Conservation (phyloP, 441 rosid species). For the Gossypium gossypioides region DNA sequence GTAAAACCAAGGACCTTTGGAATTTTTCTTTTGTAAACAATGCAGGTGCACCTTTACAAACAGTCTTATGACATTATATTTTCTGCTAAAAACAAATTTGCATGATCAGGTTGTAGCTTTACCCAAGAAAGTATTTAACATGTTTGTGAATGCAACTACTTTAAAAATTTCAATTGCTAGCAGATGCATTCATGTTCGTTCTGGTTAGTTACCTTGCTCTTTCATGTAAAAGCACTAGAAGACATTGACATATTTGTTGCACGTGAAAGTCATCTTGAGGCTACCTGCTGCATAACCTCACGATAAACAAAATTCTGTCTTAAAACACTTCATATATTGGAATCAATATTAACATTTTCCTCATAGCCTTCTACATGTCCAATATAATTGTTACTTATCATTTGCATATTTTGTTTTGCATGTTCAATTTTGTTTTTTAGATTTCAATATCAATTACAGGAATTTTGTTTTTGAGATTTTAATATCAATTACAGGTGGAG, state of each 20-base stretch:
- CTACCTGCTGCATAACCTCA: not conserved
- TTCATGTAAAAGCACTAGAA: not conserved
- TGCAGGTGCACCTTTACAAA: not conserved
- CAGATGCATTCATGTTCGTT: not conserved
- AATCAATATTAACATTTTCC: not conserved
- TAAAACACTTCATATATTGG: not conserved
- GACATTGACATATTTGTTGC: not conserved
- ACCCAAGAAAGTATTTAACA: not conserved
- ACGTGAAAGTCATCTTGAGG: not conserved
- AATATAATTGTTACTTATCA: not conserved
- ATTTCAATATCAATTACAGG: slow-evolving; percentile 31
- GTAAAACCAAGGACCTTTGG: not conserved
- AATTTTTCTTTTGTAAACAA: not conserved
- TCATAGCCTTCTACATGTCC: not conserved
- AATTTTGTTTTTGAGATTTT: slow-evolving; percentile 8
- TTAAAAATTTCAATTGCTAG: not conserved
- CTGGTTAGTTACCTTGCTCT: not conserved
- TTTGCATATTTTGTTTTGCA: not conserved
- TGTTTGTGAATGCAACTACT: not conserved
- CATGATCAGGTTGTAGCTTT: not conserved
- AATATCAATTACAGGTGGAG: slow-evolving; percentile 48
- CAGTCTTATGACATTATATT: not conserved
- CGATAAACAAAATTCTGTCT: not conserved
- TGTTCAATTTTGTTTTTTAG: slow-evolving; percentile 7
- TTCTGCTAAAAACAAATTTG: not conserved